These are phyloP conservation scores for Acanthamoeba royreba DNA, from an alignment of 208 protist genomes.

Conservation along the genomic window DNA sequence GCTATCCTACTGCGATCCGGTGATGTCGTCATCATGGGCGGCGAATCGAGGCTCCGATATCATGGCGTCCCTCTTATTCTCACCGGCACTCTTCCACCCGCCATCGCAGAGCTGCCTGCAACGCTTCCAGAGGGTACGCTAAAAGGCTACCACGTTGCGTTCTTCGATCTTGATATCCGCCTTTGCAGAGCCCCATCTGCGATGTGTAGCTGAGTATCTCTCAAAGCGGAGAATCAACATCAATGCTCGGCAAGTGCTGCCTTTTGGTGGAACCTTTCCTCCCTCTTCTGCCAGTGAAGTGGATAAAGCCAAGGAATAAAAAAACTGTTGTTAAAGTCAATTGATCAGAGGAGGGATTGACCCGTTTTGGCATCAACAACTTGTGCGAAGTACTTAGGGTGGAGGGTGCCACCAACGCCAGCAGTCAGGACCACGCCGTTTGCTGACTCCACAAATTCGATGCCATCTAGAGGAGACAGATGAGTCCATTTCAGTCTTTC, in stretches of 20 bases:
- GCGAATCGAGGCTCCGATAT: background rate
- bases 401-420: conserved; percentile 31
- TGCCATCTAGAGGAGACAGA: background rate
- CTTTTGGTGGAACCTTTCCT: background rate
- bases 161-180: background rate
- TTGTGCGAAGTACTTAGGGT: conserved; percentile 21
- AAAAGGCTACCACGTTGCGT: background rate
- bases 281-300: background rate
- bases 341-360: background rate
- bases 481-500: too few species aligned
- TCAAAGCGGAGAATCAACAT: background rate
- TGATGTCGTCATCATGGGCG: conserved; percentile 10
- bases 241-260: background rate
- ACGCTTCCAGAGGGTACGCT: background rate
- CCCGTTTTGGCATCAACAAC: background rate
- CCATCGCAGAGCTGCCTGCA: background rate
- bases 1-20: background rate
- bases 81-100: background rate
- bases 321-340: background rate
- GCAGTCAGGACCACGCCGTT: conserved; percentile 53
- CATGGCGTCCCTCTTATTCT: background rate
- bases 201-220: background rate
- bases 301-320: background rate
- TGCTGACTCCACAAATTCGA: conserved; percentile 32
- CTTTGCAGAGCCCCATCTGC: background rate